phyloP scores from a whole-genome alignment of 371 early-diverging fungal species.

The Haplosporangium sp. region DNA sequence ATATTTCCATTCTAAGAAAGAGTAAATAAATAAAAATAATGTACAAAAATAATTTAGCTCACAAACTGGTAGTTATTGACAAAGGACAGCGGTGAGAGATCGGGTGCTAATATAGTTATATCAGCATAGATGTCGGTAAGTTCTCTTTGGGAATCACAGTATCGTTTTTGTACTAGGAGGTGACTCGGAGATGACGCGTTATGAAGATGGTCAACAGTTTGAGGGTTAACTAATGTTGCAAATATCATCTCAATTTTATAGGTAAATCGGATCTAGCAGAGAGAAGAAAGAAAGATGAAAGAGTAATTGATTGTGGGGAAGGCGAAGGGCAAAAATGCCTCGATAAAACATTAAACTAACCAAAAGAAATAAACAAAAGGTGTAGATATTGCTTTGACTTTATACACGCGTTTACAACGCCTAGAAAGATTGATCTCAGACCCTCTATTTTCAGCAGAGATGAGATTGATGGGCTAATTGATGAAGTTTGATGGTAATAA shows the following conservation, averaged over 20 bases:
- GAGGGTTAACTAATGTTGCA: constrained; percentile 6
- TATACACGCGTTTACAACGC: constrained; percentile 33
- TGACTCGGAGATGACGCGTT: background rate
- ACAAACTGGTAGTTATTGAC: background rate
- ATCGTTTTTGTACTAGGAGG: background rate
- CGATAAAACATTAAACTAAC: background rate
- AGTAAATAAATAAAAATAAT: background rate
- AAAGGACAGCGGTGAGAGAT: background rate
- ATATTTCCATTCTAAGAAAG: constrained; percentile 34
- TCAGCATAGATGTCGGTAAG: constrained; percentile 2
- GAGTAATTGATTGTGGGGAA: background rate
- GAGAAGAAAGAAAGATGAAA: constrained; percentile 17
- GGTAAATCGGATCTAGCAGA: constrained; percentile 23
- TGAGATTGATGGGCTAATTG: background rate
- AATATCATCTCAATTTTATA: background rate
- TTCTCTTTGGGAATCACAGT: background rate
- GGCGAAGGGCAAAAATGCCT: background rate
- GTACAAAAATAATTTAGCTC: background rate
- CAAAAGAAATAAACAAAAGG: background rate
- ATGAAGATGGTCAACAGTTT: background rate
- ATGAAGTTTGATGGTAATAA: no score
- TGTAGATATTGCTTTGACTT: background rate
- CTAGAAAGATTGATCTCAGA: background rate
- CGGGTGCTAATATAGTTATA: background rate
- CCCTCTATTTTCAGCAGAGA: background rate